Evolutionary conservation across 2,329 filamentous ascomycete species (phyloP).

Genomic region (Aureobasidium sp.): DNA sequence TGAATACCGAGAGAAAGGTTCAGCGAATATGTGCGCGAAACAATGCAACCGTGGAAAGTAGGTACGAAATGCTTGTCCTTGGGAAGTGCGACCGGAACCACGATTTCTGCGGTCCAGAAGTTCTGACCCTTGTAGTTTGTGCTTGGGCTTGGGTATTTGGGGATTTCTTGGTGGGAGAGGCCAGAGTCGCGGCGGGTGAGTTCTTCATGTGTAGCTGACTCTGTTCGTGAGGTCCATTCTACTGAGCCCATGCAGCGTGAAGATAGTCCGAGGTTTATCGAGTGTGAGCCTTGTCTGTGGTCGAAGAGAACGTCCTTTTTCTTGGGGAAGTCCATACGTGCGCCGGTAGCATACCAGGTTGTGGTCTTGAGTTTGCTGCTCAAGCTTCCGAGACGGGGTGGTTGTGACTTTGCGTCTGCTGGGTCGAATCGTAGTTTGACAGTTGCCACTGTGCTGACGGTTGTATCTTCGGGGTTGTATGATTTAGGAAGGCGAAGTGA

Average conservation of each 20-base stretch:
- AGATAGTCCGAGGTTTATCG: conserved; percentile 45
- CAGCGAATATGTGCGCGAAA: conserved; percentile 55
- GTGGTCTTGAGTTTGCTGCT: conserved; percentile 47
- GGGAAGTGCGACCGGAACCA: conserved; percentile 56
- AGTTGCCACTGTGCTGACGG: conserved; percentile 46
- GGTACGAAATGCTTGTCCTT: conserved; percentile 54
- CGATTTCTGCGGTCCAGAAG: conserved; percentile 55
- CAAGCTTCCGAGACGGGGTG: conserved; percentile 46
- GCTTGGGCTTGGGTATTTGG: conserved; percentile 27
- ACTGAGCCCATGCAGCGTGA: conserved; percentile 49
- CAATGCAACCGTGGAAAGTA: conserved; percentile 61
- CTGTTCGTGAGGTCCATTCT: conserved; percentile 44
- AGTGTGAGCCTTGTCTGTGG: conserved; percentile 44
- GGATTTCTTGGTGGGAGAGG: conserved; percentile 22
- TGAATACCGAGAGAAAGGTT: conserved; percentile 48
- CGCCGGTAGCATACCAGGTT: conserved; percentile 48
- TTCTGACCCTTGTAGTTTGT: conserved; percentile 35
- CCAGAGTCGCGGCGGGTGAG: conserved; percentile 33
- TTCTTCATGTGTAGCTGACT: conserved; percentile 19
- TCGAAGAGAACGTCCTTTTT: conserved; percentile 35
- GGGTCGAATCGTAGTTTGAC: conserved; percentile 56
- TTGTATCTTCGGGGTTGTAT: conserved; percentile 26
- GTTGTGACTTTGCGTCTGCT: conserved; percentile 36
- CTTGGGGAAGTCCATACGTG: conserved; percentile 43
- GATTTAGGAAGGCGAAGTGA: conserved; percentile 42